Percentiles rank a stretch among this genome's conserved stretches.
Conservation (phyloP, 495 filamentous ascomycete species). For the Penicillium coprophilum region DNA sequence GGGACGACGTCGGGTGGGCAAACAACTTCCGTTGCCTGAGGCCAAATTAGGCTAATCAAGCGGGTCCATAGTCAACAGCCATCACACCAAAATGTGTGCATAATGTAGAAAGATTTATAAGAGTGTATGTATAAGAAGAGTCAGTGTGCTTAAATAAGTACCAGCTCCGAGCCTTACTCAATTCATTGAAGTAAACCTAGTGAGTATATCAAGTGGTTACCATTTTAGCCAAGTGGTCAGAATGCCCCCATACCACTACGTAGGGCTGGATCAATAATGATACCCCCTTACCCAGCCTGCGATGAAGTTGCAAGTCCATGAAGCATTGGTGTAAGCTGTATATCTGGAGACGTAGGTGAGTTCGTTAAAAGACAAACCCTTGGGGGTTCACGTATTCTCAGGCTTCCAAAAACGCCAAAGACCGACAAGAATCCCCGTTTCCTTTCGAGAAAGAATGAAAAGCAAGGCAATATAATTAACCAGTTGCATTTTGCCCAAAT, state of each 20-base stretch:
- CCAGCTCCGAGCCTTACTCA: background rate
- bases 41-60: background rate
- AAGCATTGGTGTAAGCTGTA: background rate
- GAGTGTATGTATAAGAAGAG: background rate
- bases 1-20: conserved; percentile 1
- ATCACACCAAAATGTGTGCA: background rate
- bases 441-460: background rate
- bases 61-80: conserved; percentile 2
- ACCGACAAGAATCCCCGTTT: conserved; percentile 5
- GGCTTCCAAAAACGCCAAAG: conserved; percentile 5
- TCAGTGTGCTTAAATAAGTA: background rate
- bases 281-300: background rate
- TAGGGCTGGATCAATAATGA: background rate
- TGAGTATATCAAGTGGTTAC: background rate
- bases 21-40: conserved; percentile 12
- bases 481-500: background rate
- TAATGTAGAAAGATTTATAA: background rate
- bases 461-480: background rate
- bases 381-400: background rate
- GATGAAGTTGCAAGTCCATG: background rate
- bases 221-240: background rate
- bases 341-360: background rate
- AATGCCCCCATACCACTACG: background rate
- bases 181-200: background rate
- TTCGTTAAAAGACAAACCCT: conserved; percentile 11